Percentiles rank a stretch among this genome's conserved stretches.
phyloP scores from a whole-genome alignment of 176 grass and related monocot species.

The Oryza punctata region DNA sequence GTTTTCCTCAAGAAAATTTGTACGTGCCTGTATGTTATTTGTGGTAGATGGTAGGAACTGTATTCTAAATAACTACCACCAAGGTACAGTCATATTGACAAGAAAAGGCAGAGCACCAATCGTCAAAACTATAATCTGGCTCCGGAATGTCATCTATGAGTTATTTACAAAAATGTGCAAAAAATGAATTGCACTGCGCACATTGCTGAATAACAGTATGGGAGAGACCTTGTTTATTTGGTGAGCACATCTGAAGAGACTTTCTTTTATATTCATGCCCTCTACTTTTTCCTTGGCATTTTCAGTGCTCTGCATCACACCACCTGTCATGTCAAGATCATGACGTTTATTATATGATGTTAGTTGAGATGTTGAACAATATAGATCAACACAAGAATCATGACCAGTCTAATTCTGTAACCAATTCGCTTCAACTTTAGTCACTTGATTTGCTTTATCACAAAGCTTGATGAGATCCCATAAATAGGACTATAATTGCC shows the following conservation, averaged over 20 bases:
- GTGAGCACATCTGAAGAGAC: not conserved
- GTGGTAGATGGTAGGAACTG: slow-evolving; percentile 9
- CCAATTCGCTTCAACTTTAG: slow-evolving; percentile 49
- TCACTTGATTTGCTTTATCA: slow-evolving; percentile 32
- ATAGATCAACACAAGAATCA: slow-evolving; percentile 69
- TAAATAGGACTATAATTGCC: slow-evolving; percentile 45
- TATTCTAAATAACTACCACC: not conserved
- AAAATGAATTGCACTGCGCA: not conserved
- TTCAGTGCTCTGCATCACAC: slow-evolving; percentile 12
- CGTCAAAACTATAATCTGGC: slow-evolving; percentile 2
- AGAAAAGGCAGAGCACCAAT: not conserved
- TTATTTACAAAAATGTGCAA: not conserved
- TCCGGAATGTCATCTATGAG: not conserved
- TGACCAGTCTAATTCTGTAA: slow-evolving; percentile 61
- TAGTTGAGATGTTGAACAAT: slow-evolving; percentile 55
- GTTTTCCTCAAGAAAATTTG: slow-evolving; percentile 2
- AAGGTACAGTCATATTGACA: not conserved
- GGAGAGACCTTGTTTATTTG: slow-evolving; percentile 9
- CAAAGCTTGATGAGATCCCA: slow-evolving; percentile 34
- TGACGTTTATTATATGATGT: slow-evolving; percentile 50
- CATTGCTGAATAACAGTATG: slow-evolving; percentile 21
- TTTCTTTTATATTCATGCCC: slow-evolving; percentile 27
- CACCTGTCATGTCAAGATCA: slow-evolving; percentile 73
- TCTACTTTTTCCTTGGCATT: slow-evolving; percentile 12
- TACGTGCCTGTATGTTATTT: not conserved